Conservation (phyloP, 2,329 filamentous ascomycete species). For the Diaporthe vexans region DNA sequence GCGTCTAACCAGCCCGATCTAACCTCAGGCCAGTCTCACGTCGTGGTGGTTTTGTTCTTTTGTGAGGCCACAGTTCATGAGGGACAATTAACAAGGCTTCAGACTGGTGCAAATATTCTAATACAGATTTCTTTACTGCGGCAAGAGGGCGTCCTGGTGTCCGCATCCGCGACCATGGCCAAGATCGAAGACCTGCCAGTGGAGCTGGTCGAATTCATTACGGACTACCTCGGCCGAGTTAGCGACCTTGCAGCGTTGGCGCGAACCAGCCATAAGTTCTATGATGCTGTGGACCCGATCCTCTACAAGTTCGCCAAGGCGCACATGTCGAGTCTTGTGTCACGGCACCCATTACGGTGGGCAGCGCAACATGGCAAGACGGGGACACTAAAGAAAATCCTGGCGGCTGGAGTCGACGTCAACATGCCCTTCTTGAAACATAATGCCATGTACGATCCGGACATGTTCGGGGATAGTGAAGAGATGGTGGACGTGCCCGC, state of each 20-base stretch:
- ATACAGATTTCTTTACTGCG: neutral
- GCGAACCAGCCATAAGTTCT: constrained; percentile 43
- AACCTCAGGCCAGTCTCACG: neutral
- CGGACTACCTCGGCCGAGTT: constrained; percentile 44
- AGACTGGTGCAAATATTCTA: neutral
- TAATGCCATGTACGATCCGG: constrained; percentile 26
- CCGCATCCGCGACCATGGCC: neutral
- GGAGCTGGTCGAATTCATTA: constrained; percentile 47
- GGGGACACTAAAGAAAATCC: constrained; percentile 45
- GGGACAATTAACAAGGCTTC: neutral
- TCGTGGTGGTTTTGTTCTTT: neutral
- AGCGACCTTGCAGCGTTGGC: constrained; percentile 47
- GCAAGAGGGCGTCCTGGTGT: neutral
- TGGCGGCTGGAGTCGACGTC: constrained; percentile 46
- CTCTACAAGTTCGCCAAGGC: constrained; percentile 46
- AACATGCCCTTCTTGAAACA: constrained; percentile 43
- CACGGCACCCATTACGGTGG: constrained; percentile 46
- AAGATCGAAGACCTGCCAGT: constrained; percentile 43
- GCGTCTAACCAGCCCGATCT: neutral
- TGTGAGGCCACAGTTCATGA: neutral
- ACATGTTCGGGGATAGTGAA: constrained; percentile 1
- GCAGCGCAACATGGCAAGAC: constrained; percentile 45
- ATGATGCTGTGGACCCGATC: constrained; percentile 44
- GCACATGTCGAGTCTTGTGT: constrained; percentile 29
- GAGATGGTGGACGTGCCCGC: constrained; percentile 2